Percentiles rank a stretch among this genome's conserved stretches.
Evolutionary conservation across 176 grass and related monocot genomes (phyloP).

Genomic region (Lolium perenne): DNA sequence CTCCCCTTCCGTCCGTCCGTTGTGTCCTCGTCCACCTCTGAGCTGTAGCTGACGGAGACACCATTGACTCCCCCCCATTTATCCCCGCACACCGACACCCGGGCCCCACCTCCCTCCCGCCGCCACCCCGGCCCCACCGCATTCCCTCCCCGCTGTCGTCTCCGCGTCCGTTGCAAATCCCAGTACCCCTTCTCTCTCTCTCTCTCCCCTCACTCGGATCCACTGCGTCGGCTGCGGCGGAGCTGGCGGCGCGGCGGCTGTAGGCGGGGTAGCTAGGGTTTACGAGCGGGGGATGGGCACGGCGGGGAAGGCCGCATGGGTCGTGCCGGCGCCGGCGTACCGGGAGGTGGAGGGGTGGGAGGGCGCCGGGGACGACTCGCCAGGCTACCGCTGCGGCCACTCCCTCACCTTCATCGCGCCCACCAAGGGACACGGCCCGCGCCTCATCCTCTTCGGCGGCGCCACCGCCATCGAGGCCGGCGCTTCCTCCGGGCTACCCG

Average conservation of each 20-base stretch:
- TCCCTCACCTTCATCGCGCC: constrained; percentile 85
- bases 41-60: constrained; percentile 43
- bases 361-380: constrained; percentile 71
- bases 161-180: constrained; percentile 38
- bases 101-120: neutral
- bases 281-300: constrained; percentile 48
- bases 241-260: neutral
- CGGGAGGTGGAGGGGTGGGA: constrained; percentile 60
- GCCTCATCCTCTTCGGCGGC: constrained; percentile 97
- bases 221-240: constrained; percentile 15
- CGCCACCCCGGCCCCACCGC: constrained; percentile 22
- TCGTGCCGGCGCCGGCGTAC: constrained; percentile 80
- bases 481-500: constrained; percentile 63
- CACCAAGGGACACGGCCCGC: constrained; percentile 80
- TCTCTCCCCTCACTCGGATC: constrained; percentile 40
- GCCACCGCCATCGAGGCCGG: constrained; percentile 91
- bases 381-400: constrained; percentile 77
- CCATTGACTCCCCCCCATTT: constrained; percentile 45
- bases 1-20: neutral
- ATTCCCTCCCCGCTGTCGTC: neutral
- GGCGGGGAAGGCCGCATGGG: constrained; percentile 67
- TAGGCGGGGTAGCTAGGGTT: constrained; percentile 22
- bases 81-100: neutral
- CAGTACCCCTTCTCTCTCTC: neutral
- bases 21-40: constrained; percentile 25